Conservation (phyloP, 805 yeast genomes). For the Hyphopichia homilentoma region DNA sequence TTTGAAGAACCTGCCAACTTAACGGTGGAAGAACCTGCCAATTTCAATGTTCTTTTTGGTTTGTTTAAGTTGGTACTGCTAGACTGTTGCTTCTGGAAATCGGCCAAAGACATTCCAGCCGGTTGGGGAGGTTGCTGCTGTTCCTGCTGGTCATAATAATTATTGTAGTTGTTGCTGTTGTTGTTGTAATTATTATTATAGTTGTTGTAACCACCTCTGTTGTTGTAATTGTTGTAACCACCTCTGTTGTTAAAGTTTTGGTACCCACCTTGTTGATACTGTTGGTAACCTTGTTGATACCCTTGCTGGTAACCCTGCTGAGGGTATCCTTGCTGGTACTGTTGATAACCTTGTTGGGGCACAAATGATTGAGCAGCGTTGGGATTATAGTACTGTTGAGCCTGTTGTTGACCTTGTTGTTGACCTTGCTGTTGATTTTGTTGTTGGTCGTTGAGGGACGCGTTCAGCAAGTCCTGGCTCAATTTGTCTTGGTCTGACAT, state of each 20-base stretch:
- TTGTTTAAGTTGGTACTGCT: constrained; percentile 42
- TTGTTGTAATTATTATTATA: constrained; percentile 12
- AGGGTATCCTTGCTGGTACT: constrained; percentile 18
- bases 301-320: constrained; percentile 15
- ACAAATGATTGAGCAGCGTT: constrained; percentile 47
- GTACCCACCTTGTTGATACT: constrained; percentile 18
- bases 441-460: constrained; percentile 28
- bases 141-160: constrained; percentile 16
- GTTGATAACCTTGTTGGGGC: constrained; percentile 34
- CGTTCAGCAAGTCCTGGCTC: constrained; percentile 41
- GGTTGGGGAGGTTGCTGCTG: constrained; percentile 20
- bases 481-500: constrained; percentile 39
- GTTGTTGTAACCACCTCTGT: constrained; percentile 13
- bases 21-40: constrained; percentile 62
- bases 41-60: constrained; percentile 66
- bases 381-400: constrained; percentile 39
- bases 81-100: constrained; percentile 67
- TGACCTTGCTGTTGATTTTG: constrained; percentile 19
- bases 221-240: constrained; percentile 17
- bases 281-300: constrained; percentile 9
- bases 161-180: constrained; percentile 15
- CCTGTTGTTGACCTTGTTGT: constrained; percentile 9
- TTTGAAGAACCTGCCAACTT: constrained; percentile 43
- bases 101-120: constrained; percentile 68
- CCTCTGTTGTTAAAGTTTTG: constrained; percentile 22